phyloP scores from a whole-genome alignment of 495 filamentous ascomycete species.

The Hypoxylon trugodes region DNA sequence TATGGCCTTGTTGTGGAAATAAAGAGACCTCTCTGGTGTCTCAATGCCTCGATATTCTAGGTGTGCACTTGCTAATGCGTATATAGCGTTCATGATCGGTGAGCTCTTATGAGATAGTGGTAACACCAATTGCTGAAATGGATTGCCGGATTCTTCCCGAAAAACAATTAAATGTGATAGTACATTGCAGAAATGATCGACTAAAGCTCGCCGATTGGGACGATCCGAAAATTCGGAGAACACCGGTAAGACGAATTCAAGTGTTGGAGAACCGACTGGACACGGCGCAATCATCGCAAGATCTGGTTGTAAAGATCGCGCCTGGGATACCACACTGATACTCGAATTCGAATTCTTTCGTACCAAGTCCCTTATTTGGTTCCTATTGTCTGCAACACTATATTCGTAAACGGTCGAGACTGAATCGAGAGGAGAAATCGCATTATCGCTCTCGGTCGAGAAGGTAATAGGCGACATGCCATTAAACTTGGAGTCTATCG shows the following conservation, averaged over 20 bases:
- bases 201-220: slow-evolving; percentile 61
- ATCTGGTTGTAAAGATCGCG: slow-evolving; percentile 47
- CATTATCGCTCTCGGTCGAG: slow-evolving; percentile 11
- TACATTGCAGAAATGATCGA: slow-evolving; percentile 71
- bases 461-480: slow-evolving; percentile 29
- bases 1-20: slow-evolving; percentile 67
- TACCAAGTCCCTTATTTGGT: slow-evolving; percentile 20
- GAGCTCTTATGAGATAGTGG: slow-evolving; percentile 62
- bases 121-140: slow-evolving; percentile 68
- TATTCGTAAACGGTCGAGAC: slow-evolving; percentile 26
- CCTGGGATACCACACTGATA: slow-evolving; percentile 27
- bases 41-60: slow-evolving; percentile 65
- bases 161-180: slow-evolving; percentile 70
- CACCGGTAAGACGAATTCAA: slow-evolving; percentile 60
- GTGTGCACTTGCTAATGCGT: slow-evolving; percentile 66
- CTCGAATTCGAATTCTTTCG: slow-evolving; percentile 32
- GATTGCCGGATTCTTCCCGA: slow-evolving; percentile 68
- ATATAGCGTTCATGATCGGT: slow-evolving; percentile 66
- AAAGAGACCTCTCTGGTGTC: slow-evolving; percentile 64
- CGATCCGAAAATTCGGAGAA: slow-evolving; percentile 65
- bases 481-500: slow-evolving; percentile 38
- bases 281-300: slow-evolving; percentile 60
- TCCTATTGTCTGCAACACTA: slow-evolving; percentile 3
- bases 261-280: slow-evolving; percentile 54
- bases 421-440: slow-evolving; percentile 19